phyloP scores from a whole-genome alignment of 352 stramenopile genomes.

The Globisporangium takayamanum region DNA sequence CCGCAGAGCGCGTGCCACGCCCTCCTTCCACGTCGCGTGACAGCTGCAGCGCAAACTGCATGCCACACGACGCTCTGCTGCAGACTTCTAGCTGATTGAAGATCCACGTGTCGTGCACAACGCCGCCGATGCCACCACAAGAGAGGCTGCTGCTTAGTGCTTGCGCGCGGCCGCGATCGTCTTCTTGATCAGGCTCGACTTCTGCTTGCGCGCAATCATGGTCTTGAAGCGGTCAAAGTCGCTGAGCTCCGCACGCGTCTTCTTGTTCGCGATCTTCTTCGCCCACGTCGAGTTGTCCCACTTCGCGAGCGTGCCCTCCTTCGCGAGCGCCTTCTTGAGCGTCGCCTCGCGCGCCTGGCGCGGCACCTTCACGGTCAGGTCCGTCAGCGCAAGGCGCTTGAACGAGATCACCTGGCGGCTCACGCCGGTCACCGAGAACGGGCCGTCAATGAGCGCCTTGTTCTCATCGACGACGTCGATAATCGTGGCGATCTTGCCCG shows the following conservation, averaged over 20 bases:
- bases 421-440: conserved; percentile 93
- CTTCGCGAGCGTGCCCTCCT: conserved; percentile 89
- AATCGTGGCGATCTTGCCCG: conserved; percentile 98
- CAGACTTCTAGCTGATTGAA: conserved; percentile 12
- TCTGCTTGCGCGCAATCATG: conserved; percentile 99
- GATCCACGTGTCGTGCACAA: conserved; percentile 10
- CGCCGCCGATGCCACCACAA: not conserved
- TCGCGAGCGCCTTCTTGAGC: conserved; percentile 88
- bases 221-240: conserved; percentile 99
- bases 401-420: conserved; percentile 98
- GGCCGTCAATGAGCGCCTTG: conserved; percentile 97
- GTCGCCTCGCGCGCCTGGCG: conserved; percentile 92
- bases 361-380: conserved; percentile 94
- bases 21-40: not conserved
- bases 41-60: not conserved
- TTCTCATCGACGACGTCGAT: conserved; percentile 99
- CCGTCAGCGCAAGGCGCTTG: conserved; percentile 96
- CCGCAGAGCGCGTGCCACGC: not conserved
- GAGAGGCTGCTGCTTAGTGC: conserved; percentile 31
- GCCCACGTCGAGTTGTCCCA: conserved; percentile 95
- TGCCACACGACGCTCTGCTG: not conserved
- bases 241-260: conserved; percentile 89
- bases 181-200: conserved; percentile 93
- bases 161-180: conserved; percentile 70
- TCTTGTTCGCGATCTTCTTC: conserved; percentile 98